Conservation (phyloP, 1,284 basidiomycete species). For the Cyathus pygmaeus region DNA sequence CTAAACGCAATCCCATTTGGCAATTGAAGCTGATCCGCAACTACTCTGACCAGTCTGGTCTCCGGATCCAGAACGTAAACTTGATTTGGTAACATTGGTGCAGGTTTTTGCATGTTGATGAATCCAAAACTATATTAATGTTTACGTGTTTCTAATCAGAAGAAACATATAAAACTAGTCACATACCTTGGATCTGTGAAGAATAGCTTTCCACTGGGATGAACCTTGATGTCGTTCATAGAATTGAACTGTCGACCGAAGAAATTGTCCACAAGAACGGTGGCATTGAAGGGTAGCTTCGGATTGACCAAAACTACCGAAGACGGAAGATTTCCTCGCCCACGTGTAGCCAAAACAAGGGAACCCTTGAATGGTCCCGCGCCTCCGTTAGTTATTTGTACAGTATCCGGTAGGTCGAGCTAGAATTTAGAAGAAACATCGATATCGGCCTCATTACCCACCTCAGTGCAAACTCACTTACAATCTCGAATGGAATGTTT, state of each 20-base stretch:
- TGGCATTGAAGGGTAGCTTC: constrained; percentile 65
- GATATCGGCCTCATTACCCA: too few species aligned
- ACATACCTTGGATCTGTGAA: constrained; percentile 77
- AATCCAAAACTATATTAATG: too few species aligned
- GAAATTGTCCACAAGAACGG: constrained; percentile 76
- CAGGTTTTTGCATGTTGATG: too few species aligned
- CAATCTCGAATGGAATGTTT: constrained; percentile 65
- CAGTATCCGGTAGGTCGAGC: constrained; percentile 58
- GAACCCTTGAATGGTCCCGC: constrained; percentile 73
- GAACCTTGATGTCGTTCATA: constrained; percentile 81
- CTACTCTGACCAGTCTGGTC: constrained; percentile 63
- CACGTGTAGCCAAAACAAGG: constrained; percentile 74
- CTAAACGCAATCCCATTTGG: constrained; percentile 68
- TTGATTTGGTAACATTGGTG: constrained; percentile 21
- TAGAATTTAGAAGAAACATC: too few species aligned
- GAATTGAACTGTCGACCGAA: constrained; percentile 85
- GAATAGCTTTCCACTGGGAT: constrained; percentile 72
- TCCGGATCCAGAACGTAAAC: constrained; percentile 65
- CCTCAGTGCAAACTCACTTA: too few species aligned
- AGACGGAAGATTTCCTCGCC: constrained; percentile 70
- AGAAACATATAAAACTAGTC: too few species aligned
- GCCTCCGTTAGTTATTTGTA: constrained; percentile 80
- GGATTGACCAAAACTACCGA: constrained; percentile 76
- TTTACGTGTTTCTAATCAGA: too few species aligned
- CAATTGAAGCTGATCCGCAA: constrained; percentile 64